Evolutionary conservation across 2,329 filamentous ascomycete species (phyloP).

Genomic region (Aspergillus novofumigatus): DNA sequence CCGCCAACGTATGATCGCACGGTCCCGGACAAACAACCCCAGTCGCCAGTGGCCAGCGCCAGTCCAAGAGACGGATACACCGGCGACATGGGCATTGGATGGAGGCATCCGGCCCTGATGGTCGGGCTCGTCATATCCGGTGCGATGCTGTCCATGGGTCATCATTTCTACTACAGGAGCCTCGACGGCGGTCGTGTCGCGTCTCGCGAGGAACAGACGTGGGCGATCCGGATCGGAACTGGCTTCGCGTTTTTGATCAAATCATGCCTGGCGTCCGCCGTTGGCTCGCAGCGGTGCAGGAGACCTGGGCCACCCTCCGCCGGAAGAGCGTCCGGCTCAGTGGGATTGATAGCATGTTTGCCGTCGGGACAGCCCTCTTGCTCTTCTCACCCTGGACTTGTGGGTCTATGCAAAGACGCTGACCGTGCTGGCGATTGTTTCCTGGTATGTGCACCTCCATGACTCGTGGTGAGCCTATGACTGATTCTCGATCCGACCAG

Average conservation of each 20-base stretch:
- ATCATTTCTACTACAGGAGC: slow-evolving; percentile 2
- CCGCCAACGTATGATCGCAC: too few relatives aligned
- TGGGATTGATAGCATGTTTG: slow-evolving; percentile 8
- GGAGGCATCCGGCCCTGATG: slow-evolving; percentile 6
- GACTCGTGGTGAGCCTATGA: not conserved
- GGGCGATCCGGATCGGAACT: slow-evolving; percentile 9
- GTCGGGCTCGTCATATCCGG: slow-evolving; percentile 1
- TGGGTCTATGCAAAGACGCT: slow-evolving; percentile 11
- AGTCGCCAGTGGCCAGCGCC: too few relatives aligned
- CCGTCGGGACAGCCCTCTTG: slow-evolving; percentile 1
- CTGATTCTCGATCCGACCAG: not conserved
- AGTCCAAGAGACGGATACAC: not conserved
- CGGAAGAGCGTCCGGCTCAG: slow-evolving; percentile 5
- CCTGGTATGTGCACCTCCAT: slow-evolving; percentile 3
- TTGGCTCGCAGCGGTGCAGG: slow-evolving; percentile 7
- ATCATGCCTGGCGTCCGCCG: not conserved
- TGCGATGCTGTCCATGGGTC: slow-evolving; percentile 4
- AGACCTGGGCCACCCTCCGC: slow-evolving; percentile 9
- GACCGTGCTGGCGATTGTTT: slow-evolving; percentile 4
- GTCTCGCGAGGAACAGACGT: slow-evolving; percentile 6
- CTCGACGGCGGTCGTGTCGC: slow-evolving; percentile 1
- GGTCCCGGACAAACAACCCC: too few relatives aligned
- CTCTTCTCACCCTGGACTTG: slow-evolving; percentile 3
- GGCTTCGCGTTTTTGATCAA: slow-evolving; percentile 9
- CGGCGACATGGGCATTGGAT: not conserved